Conservation (phyloP, 495 filamentous ascomycete genomes). For the Durotheca rogersii region DNA sequence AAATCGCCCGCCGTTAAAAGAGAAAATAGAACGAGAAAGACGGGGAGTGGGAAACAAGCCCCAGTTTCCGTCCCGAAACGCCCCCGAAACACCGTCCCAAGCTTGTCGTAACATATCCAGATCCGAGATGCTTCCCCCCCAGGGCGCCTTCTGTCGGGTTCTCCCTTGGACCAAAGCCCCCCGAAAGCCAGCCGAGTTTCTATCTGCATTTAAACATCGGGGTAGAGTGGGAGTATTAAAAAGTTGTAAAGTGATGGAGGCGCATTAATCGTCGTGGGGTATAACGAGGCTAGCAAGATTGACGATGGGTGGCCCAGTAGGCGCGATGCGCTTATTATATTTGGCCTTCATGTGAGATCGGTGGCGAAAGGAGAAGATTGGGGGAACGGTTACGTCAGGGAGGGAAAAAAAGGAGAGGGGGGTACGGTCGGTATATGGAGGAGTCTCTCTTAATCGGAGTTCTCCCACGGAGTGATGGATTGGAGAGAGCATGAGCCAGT, state of each 20-base stretch:
- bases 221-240: slow-evolving; percentile 8
- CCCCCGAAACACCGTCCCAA: slow-evolving; percentile 23
- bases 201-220: slow-evolving; percentile 13
- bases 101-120: slow-evolving; percentile 27
- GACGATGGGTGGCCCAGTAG: background rate
- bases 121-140: slow-evolving; percentile 6
- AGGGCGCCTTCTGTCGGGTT: slow-evolving; percentile 2
- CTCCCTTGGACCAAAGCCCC: slow-evolving; percentile 18
- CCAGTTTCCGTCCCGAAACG: too few species aligned
- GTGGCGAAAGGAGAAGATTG: background rate
- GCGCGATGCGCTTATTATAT: background rate
- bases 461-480: too few species aligned
- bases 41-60: too few species aligned
- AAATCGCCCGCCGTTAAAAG: too few species aligned
- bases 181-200: slow-evolving; percentile 6
- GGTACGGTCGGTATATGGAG: too few species aligned
- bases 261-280: slow-evolving; percentile 2
- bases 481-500: too few species aligned
- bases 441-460: too few species aligned
- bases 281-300: background rate
- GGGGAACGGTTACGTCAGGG: too few species aligned
- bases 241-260: slow-evolving; percentile 4
- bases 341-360: background rate
- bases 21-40: too few species aligned
- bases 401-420: too few species aligned